Conservation (phyloP, 176 grass and related monocot genomes). For the Hsuehochloa calcarea region DNA sequence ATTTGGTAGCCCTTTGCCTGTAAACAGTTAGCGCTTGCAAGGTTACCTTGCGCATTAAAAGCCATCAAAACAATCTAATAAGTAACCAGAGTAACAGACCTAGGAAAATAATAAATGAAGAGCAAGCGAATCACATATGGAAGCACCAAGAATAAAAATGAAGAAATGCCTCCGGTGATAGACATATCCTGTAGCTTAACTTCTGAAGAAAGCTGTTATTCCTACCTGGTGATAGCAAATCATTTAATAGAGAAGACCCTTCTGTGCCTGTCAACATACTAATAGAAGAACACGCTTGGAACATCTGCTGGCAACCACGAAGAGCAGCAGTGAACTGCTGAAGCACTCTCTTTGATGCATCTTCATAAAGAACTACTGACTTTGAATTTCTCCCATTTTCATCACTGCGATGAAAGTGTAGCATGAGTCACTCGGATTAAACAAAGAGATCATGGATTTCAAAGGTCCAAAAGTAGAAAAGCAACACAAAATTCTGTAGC, state of each 20-base stretch:
- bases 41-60: constrained; percentile 28
- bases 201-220: constrained; percentile 26
- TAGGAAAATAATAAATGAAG: constrained; percentile 21
- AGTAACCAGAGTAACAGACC: constrained; percentile 15
- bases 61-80: constrained; percentile 10
- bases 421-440: constrained; percentile 4
- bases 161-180: neutral
- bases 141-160: neutral
- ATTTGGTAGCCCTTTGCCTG: constrained; percentile 75
- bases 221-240: constrained; percentile 82
- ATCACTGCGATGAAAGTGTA: constrained; percentile 48
- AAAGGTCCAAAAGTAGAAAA: constrained; percentile 18
- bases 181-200: neutral
- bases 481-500: neutral
- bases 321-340: constrained; percentile 74
- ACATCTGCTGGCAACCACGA: constrained; percentile 81
- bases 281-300: constrained; percentile 68
- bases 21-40: constrained; percentile 38
- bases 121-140: constrained; percentile 3
- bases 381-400: constrained; percentile 58
- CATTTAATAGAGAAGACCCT: constrained; percentile 66
- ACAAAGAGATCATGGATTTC: neutral
- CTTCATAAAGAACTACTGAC: constrained; percentile 88
- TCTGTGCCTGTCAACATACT: constrained; percentile 37
- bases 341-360: constrained; percentile 88